Conservation (phyloP, 768 basidiomycete genomes). For the Leccinellum rugosiceps region DNA sequence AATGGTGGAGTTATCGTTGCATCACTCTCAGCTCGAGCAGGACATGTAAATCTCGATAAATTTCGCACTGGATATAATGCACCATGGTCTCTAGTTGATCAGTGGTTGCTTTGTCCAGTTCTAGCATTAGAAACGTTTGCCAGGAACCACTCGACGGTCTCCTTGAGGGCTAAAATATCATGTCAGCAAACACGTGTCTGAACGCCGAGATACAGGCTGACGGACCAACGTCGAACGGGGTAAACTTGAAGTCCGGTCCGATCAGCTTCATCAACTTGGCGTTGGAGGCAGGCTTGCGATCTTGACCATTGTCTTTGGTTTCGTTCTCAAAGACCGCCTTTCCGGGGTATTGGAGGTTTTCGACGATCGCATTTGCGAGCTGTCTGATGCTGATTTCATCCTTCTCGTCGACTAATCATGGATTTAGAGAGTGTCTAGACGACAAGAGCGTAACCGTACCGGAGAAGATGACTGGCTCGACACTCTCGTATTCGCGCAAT, state of each 20-base stretch:
- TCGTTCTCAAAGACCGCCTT: constrained; percentile 73
- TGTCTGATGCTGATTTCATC: constrained; percentile 93
- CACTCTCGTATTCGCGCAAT: constrained; percentile 85
- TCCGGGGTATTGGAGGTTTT: constrained; percentile 74
- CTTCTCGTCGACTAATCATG: constrained; percentile 72
- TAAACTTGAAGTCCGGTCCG: constrained; percentile 76
- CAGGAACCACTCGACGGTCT: constrained; percentile 84
- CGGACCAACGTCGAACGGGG: constrained; percentile 82
- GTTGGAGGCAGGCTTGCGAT: constrained; percentile 95
- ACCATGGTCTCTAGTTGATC: constrained; percentile 5
- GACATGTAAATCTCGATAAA: neutral
- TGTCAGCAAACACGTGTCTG: neutral
- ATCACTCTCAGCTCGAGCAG: neutral
- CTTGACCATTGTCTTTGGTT: constrained; percentile 80
- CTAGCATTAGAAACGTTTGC: constrained; percentile 75
- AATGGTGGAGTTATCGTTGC: no score
- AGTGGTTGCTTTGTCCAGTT: constrained; percentile 40
- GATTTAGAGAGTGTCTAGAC: neutral
- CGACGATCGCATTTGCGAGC: constrained; percentile 88
- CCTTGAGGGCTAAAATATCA: constrained; percentile 57
- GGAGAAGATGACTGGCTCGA: constrained; percentile 91
- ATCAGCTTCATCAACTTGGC: constrained; percentile 76
- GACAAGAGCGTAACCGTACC: constrained; percentile 40
- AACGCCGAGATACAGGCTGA: constrained; percentile 2
- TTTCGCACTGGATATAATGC: constrained; percentile 2